phyloP scores from a whole-genome alignment of 1,284 basidiomycete genomes.

The Phellinidium pouzarii region DNA sequence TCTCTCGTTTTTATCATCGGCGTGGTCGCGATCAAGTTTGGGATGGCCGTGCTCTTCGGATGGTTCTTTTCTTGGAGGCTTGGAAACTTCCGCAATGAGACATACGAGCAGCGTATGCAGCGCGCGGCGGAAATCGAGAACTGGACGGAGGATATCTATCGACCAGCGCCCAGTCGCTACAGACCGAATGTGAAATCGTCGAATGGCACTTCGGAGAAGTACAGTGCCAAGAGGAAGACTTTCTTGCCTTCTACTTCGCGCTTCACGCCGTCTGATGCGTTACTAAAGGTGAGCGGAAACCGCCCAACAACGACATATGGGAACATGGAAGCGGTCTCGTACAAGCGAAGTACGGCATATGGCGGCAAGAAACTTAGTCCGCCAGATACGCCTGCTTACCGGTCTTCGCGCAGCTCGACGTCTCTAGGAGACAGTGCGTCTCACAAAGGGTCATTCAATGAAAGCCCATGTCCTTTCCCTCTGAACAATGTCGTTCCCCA shows the following conservation, averaged over 20 bases:
- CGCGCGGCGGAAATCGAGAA: conserved; percentile 89
- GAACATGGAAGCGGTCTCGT: conserved; percentile 54
- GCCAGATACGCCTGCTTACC: conserved; percentile 70
- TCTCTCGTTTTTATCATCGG: conserved; percentile 97
- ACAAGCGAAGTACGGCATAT: conserved; percentile 60
- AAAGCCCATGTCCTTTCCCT: conserved; percentile 87
- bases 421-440: conserved; percentile 50
- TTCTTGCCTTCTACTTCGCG: conserved; percentile 82
- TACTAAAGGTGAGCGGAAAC: conserved; percentile 52
- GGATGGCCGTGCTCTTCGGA: conserved; percentile 93
- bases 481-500: conserved; percentile 88
- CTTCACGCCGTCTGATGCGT: conserved; percentile 77
- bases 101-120: conserved; percentile 90
- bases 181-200: conserved; percentile 86
- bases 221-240: conserved; percentile 43
- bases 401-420: conserved; percentile 77
- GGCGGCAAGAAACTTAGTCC: conserved; percentile 53
- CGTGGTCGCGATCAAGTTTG: conserved; percentile 91
- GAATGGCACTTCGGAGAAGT: conserved; percentile 49
- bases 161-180: conserved; percentile 86
- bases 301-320: conserved; percentile 76
- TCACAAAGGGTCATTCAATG: conserved; percentile 44
- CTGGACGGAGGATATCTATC: conserved; percentile 96
- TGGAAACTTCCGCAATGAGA: conserved; percentile 90
- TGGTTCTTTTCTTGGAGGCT: conserved; percentile 97